phyloP scores from a whole-genome alignment of 148 eudicot species.

The Mesembryanthemum crystallinum region DNA sequence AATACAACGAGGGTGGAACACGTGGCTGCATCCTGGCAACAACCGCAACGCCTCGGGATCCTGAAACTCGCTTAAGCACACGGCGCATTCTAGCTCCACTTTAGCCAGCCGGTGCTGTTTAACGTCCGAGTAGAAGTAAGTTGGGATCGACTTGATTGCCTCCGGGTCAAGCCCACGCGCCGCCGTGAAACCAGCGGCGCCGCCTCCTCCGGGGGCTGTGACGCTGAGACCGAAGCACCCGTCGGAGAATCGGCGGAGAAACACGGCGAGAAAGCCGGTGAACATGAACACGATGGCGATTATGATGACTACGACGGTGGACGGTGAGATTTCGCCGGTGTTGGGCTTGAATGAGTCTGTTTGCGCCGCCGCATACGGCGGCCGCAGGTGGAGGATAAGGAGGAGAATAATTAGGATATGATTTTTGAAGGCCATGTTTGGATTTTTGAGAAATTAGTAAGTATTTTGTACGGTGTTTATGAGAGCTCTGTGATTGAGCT shows the following conservation, averaged over 20 bases:
- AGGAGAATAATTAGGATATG: neutral
- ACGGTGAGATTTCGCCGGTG: conserved; percentile 28
- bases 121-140: conserved; percentile 52
- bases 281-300: conserved; percentile 31
- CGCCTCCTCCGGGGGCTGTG: neutral
- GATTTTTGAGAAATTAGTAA: no score
- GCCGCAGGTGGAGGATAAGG: conserved; percentile 8
- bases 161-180: conserved; percentile 35
- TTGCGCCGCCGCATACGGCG: conserved; percentile 14
- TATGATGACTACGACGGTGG: conserved; percentile 31
- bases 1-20: conserved; percentile 50
- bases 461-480: no score
- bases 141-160: conserved; percentile 40
- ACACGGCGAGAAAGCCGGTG: conserved; percentile 37
- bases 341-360: conserved; percentile 21
- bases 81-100: conserved; percentile 50
- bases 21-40: conserved; percentile 57
- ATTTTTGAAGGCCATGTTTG: conserved; percentile 1
- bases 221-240: conserved; percentile 32
- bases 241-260: conserved; percentile 35
- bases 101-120: conserved; percentile 42
- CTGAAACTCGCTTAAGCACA: conserved; percentile 52
- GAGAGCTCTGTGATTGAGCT: no score
- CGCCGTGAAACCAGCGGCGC: conserved; percentile 8
- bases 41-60: conserved; percentile 50